Base-by-base conservation (phyloP, 768 basidiomycete genomes). In the Asterophora parasitica region DNA sequence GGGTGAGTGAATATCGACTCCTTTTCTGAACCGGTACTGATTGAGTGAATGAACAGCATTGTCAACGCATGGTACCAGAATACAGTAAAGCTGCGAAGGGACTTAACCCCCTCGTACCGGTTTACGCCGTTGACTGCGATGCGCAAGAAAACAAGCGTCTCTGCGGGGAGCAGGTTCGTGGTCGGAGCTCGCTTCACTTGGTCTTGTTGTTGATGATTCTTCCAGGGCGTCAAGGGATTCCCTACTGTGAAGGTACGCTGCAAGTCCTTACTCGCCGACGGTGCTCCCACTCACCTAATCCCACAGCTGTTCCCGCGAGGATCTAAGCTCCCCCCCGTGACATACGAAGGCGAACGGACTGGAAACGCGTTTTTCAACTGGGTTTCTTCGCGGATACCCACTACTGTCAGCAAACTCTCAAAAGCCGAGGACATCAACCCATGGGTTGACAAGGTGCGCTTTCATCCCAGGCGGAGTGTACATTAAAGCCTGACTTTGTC, bases 101-200 rank as follows among this genome's bases (percentile, higher is more conserved):
- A 1, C 75, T 96, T 6, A 73, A 81, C 49, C 92, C 94, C 3
- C 72, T 96, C 20, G 73, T 97, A 17, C 92, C 92, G 0, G 77
- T 88, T 46, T 96, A 93, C 64, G 91, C 92, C 10, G 79, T 97
- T n/a, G 91, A 97, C 62, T 97, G 93, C 54, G 92, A 96, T 58
- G 83, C 78, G 11, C 77, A 82, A 27, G 71, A 71, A 61, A 95
- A 97, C 66, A 92, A 86, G 65, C 75, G 71, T 8, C 67, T 97
- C 6, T 97, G 94, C 60, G 79, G 81, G 0, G 83, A 90, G 43
- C 87, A 93, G 72, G 83, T 76, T 50, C 28, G 64, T 50, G 15
- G 15, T 6, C 26, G 12, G 9, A 3, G 17, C 13, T 20, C 13
- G n/a, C 10, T 15, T 27, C 23, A 23, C 23, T 13, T 30, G 7